phyloP scores from a whole-genome alignment of 345 rosid genomes.

The Arabis hirsuta region DNA sequence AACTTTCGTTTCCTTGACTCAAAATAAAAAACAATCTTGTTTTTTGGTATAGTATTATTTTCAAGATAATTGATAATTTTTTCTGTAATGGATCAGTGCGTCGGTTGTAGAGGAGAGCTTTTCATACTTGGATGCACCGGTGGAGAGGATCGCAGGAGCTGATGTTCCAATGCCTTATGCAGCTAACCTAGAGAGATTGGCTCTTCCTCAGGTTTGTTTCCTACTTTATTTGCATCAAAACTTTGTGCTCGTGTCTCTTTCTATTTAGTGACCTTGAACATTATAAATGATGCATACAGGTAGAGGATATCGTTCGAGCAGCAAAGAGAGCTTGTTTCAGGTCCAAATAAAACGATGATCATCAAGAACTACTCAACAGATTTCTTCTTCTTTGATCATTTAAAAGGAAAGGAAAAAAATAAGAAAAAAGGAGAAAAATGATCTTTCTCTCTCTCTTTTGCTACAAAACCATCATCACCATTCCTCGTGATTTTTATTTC shows the following conservation, averaged over 20 bases:
- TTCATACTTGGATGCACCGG: slow-evolving; percentile 78
- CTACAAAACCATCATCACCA: slow-evolving; percentile 9
- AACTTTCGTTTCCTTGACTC: neutral
- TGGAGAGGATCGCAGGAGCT: slow-evolving; percentile 88
- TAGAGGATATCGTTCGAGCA: slow-evolving; percentile 79
- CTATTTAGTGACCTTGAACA: neutral
- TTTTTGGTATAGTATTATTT: no score
- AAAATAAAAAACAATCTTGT: neutral
- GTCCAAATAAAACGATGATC: slow-evolving; percentile 40
- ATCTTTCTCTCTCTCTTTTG: slow-evolving; percentile 24
- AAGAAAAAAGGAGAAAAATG: slow-evolving; percentile 5
- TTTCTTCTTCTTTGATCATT: slow-evolving; percentile 42
- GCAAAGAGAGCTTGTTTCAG: slow-evolving; percentile 83
- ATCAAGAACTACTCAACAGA: slow-evolving; percentile 6
- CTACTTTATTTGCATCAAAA: neutral
- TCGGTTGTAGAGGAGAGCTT: slow-evolving; percentile 89
- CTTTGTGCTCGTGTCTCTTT: neutral
- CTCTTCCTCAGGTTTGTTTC: slow-evolving; percentile 77
- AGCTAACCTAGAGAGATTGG: slow-evolving; percentile 84
- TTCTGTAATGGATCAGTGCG: slow-evolving; percentile 47
- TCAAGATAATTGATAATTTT: no score
- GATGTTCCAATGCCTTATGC: slow-evolving; percentile 97
- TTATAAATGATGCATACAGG: slow-evolving; percentile 41
- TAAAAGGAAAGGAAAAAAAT: slow-evolving; percentile 35
- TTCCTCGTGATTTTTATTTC: slow-evolving; percentile 35